Base-by-base conservation (phyloP, 371 early-diverging fungal genomes). In the Neoconidiobolus thromboides region DNA sequence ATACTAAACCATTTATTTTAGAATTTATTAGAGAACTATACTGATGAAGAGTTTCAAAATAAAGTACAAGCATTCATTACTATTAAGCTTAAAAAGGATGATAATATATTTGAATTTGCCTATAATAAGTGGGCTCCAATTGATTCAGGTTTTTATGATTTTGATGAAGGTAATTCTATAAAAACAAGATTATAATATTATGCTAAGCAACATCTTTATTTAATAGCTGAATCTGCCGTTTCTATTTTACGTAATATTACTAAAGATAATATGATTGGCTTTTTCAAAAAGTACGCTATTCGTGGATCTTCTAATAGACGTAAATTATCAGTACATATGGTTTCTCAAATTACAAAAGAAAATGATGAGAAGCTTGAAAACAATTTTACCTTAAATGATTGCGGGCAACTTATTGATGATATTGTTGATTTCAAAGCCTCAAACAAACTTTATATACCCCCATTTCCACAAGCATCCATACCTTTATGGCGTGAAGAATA, bases 51-150 rank as follows among this genome's bases (percentile, higher is more conserved):
- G 63, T 91, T 83, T 68, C 72, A 79, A 44, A 81, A 83, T 52
- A 83, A 89, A 61, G 74, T 80, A 1, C 73, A 78, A 54, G 81
- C 92, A 14, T 65, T 89, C 40, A 85, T 83, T 40, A 71, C 76
- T 38, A 78, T 76, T 49, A 78, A 83, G 66, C 66, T 82, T 38
- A 91, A 91, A 61, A 89, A 88, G 73, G 83, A 86, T 63, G 90
- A 92, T 73, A 87, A 87, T 60, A 61, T 93, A 61, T 69, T 70
- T 12, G 80, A 87, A 63, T 91, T 91, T 69, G 77, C 85, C 38
- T 66, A 73, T 48, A 76, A 82, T 43, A 78, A 82, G 61, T 91
- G 91, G 91, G 69, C 69, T 2, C 85, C 87, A 66, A 82, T 95
- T 43, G 67, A 71, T 43, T 79, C 81, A 0, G 82, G 82, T 1